Evolutionary conservation across 352 stramenopile species (phyloP), one percentile per base, ranked within the genome.

Genomic region (Phytophthora brassicae): DNA sequence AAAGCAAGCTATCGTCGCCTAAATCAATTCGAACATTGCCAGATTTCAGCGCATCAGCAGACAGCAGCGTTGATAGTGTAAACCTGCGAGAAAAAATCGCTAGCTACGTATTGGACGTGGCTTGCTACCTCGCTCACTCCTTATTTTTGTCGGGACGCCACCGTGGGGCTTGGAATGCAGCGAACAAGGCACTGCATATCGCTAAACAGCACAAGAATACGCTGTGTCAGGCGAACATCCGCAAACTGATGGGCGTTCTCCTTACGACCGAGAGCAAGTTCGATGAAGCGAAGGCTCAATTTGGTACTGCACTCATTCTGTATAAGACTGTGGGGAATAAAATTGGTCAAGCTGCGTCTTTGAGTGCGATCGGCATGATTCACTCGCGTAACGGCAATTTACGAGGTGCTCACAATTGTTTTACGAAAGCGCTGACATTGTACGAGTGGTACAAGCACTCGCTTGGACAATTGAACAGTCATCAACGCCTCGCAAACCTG

Each of bases 371-470:
- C 29, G 84, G 84, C 5, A 89, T 93, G 78, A 89, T 93, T 13
- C 81, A 91, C 55, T 89, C 81, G 7, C 80, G 84, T 23, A 90
- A 91, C 35, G 84, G 84, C 4, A 93, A 93, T 51, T 58, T 93
- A 38, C 76, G 80, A 9, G 84, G 78, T 4, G 81, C 84, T 1
- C 84, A 93, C 57, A 88, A 90, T 33, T 89, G 81, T 48, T 93
- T 93, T 50, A 89, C 79, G 8, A 91, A 91, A 56, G 84, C 81
- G 0, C 60, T 93, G 45, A 90, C 84, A 20, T 49, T 93, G 2
- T 93, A 91, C 50, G 84, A 93, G 60, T 93, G 84, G 84, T 90
- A 87, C 58, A 88, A 93, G 20, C 84, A 93, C 59, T 72, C 81
- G 7, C 60, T 93, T 8, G 84, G 84, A 1, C 84, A 93, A 39